phyloP scores from a whole-genome alignment of 2,329 filamentous ascomycete species.

The Pyricularia grisea region DNA sequence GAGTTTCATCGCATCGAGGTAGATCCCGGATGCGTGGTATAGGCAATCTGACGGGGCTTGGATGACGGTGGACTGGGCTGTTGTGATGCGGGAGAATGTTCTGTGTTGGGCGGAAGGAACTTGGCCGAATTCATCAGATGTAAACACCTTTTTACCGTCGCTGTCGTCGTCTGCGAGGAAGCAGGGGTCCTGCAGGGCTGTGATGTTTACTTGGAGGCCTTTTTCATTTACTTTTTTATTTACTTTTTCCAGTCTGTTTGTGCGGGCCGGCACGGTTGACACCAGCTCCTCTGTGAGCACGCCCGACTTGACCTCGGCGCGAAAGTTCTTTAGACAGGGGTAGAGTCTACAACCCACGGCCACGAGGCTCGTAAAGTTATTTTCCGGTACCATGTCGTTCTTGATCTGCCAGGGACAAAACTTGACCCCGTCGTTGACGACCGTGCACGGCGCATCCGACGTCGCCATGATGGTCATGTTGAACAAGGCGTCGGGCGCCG shows the following conservation, averaged over 20 bases:
- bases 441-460: not conserved
- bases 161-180: not conserved
- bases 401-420: not conserved
- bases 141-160: not conserved
- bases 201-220: not conserved
- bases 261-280: not conserved
- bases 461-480: not conserved
- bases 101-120: not conserved
- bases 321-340: not conserved
- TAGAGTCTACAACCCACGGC: not conserved
- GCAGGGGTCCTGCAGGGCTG: constrained; percentile 1
- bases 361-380: not conserved
- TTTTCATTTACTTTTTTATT: too few species aligned
- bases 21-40: not conserved
- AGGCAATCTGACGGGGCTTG: not conserved
- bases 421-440: not conserved
- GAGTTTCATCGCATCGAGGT: not conserved
- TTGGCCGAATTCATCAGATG: not conserved
- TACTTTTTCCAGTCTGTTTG: not conserved
- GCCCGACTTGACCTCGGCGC: not conserved
- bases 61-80: not conserved
- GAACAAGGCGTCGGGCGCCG: not conserved
- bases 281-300: not conserved
- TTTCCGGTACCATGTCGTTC: not conserved
- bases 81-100: not conserved